A percentile compares a stretch with the other conserved stretches of the same genome.
These are phyloP conservation scores for Myxozyma mucilagina DNA, from an alignment of 805 yeast species.

Conservation along the genomic window DNA sequence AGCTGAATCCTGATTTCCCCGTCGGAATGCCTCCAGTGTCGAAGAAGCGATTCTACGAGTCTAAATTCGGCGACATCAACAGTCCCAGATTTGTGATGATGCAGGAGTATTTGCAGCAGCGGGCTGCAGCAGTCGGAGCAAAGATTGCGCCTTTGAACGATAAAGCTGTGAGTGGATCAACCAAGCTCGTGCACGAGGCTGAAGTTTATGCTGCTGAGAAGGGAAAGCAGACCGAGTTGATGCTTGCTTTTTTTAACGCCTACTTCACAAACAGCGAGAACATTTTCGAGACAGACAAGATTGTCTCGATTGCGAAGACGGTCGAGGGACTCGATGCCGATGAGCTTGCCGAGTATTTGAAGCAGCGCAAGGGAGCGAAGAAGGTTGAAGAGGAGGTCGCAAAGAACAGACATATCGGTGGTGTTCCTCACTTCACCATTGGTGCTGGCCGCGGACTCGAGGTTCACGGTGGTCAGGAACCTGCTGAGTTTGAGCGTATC, in stretches of 20 bases:
- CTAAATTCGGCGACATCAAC: slow-evolving; percentile 15
- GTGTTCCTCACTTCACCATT: slow-evolving; percentile 27
- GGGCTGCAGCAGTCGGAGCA: slow-evolving; percentile 15
- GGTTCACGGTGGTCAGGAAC: slow-evolving; percentile 25
- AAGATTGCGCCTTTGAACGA: slow-evolving; percentile 10
- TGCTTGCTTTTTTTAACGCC: slow-evolving; percentile 24
- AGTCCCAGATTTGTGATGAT: slow-evolving; percentile 10
- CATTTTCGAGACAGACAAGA: slow-evolving; percentile 14
- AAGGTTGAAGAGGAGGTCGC: slow-evolving; percentile 14
- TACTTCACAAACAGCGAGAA: slow-evolving; percentile 15
- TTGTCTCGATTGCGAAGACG: slow-evolving; percentile 8
- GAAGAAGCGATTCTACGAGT: slow-evolving; percentile 2
- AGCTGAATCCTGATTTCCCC: slow-evolving; percentile 15
- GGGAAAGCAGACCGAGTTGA: slow-evolving; percentile 24
- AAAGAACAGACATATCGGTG: slow-evolving; percentile 20
- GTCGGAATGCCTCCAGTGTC: slow-evolving; percentile 2
- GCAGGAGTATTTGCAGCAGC: slow-evolving; percentile 8
- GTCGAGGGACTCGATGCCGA: slow-evolving; percentile 21
- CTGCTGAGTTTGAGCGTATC: slow-evolving; percentile 14
- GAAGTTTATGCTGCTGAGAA: slow-evolving; percentile 14
- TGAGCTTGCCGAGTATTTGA: slow-evolving; percentile 16
- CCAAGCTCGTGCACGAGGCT: slow-evolving; percentile 22
- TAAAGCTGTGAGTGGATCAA: slow-evolving; percentile 14
- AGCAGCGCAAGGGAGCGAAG: slow-evolving; percentile 3
- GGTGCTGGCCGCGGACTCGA: slow-evolving; percentile 4